Base-by-base conservation (phyloP, 495 filamentous ascomycete species). In the Corynascus novoguineensis region DNA sequence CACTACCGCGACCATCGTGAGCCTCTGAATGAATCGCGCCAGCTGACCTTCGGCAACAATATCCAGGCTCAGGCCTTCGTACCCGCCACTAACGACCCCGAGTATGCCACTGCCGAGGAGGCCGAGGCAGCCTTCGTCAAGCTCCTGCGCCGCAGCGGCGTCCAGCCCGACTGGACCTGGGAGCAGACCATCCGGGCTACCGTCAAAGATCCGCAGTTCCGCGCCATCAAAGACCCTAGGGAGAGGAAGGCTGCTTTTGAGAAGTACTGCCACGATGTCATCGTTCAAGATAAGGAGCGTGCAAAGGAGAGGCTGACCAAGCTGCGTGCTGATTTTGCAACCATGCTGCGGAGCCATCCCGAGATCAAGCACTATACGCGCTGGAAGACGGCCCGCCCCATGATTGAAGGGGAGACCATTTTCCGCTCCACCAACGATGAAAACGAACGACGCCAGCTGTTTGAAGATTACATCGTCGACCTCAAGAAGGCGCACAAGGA, bases 341-440 rank as follows among this genome's bases (percentile, higher is more conserved):
- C 85, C 52, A 99, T 99, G 93, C 78, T 97, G 62, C 89, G 86
- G 70, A 92, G 90, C 59, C 95, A 97, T 71, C 90, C 92, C 64
- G 93, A 97, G 75, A 97, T 99, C 69, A 95, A 92, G 73, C 85
- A 96, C 63, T 97, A 96, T 73, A 97, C 92, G 57, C 87, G 92
- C 53, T 98, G 95, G 95, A 97, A 89, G 79, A 97, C 88, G 29
- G 92, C 92, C 55, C 86, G 89, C 40, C 91, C 90, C 17, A 96
- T 96, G 49, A 93, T 98, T 65, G 89, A 97, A 71, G 88, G 87
- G 48, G 93, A 98, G 77, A 91, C 89, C 24, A 95, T 92, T 55
- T 98, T 97, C 76, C 85, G 90, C 57, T 90, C 91, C 31, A 90
- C 92, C 34, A 86, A 86, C 64, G 81, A 93, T 66, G 93, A 98